Base-by-base conservation (phyloP, 1,284 basidiomycete genomes). In the Cerioporus squamosus region DNA sequence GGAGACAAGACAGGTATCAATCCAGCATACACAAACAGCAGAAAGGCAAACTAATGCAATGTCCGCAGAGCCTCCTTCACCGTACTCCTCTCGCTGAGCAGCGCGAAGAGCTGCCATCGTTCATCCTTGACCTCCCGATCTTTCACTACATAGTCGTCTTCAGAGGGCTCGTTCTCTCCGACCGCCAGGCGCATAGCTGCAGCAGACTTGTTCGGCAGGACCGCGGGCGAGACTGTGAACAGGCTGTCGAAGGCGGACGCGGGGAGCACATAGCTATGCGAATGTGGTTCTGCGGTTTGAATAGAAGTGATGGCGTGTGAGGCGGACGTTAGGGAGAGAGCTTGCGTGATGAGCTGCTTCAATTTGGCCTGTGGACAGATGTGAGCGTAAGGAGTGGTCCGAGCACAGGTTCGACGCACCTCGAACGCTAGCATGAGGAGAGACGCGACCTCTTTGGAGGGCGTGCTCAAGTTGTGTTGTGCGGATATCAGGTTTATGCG, bases 281-380 rank as follows among this genome's bases (percentile, higher is more conserved):
- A 73, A 51, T 76, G 75, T 18, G 77, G 76, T 3, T 75, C 75
- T n/a, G 87, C 84, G 0, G 88, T 84, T n/a, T 79, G 79, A 51
- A 93, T 90, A 44, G 91, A 92, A 2, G 87, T 82, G 64, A 91
- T 88, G 26, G 88, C 84, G 64, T 87, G 83, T 2, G 91, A 92
- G 5, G 86, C 82, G 0, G 88, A 85, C 1, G 90, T 92, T 9
- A 93, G 75, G 2, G 89, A 87, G 33, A 93, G 73, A 3, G 91
- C 88, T 68, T 89, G 88, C 0, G 86, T 88, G 59, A 93, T 87
- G 17, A 93, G 79, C 60, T 93, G 89, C 69, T 93, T 93, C 8
- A 93, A 78, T 69, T 91, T 91, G 9, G 88, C 88, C 90, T 92
- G 55, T 24, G 38, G 45, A 9, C 51, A 52, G 39, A 26, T 10